A percentile compares a stretch with the other conserved stretches of the same genome.
Conservation (phyloP, 345 rosid genomes). For the Eutrema yunnanense region DNA sequence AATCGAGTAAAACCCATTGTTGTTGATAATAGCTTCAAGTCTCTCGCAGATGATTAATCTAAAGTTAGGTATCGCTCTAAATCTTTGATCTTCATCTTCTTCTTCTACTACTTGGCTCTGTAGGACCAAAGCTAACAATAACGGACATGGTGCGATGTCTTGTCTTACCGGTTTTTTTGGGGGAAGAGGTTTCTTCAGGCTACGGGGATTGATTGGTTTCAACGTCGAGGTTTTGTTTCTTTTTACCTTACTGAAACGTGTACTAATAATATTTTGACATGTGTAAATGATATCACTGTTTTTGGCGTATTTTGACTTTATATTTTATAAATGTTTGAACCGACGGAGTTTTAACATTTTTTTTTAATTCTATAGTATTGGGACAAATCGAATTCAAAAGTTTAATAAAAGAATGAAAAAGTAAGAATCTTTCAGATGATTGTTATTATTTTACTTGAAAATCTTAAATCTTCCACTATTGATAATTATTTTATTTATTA, state of each 20-base stretch:
- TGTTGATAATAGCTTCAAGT: conserved; percentile 25
- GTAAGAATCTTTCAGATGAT: conserved; percentile 26
- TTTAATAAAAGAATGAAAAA: conserved; percentile 5
- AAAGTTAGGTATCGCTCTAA: background rate
- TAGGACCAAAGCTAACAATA: conserved; percentile 43
- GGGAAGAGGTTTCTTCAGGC: conserved; percentile 1
- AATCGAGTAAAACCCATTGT: conserved; percentile 27
- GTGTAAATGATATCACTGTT: background rate
- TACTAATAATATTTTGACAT: background rate
- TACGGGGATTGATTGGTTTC: conserved; percentile 9
- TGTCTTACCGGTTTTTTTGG: conserved; percentile 50
- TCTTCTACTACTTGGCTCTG: conserved; percentile 24
- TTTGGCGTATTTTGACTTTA: conserved; percentile 9
- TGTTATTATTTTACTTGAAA: background rate
- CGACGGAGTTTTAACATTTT: conserved; percentile 15
- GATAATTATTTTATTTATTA: background rate
- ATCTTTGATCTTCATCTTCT: conserved; percentile 13
- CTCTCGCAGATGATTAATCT: conserved; percentile 31
- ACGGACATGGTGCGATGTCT: conserved; percentile 29
- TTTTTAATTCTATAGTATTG: too few species aligned
- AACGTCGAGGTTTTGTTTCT: background rate
- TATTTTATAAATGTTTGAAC: conserved; percentile 14
- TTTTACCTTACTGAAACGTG: conserved; percentile 4
- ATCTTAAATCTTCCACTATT: conserved; percentile 11
- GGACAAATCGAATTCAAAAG: conserved; percentile 19